A percentile compares a stretch with the other conserved stretches of the same genome.
These are phyloP conservation scores for Phytophthora lateralis DNA, from an alignment of 352 stramenopile genomes.

Conservation along the genomic window DNA sequence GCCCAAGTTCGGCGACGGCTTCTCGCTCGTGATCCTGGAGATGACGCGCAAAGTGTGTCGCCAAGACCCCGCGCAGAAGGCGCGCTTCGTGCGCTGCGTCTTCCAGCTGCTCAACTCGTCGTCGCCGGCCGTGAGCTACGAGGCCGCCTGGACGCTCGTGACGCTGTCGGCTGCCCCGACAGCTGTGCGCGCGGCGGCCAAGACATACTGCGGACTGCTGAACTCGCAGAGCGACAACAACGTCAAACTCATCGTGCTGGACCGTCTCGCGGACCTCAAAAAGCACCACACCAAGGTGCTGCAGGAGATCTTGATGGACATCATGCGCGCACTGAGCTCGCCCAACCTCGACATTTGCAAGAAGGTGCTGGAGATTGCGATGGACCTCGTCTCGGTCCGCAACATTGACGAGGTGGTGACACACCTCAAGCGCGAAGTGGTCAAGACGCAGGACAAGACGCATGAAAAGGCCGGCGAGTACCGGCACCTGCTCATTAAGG, in stretches of 20 bases:
- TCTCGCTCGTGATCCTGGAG: slow-evolving; percentile 99
- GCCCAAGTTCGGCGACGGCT: slow-evolving; percentile 96
- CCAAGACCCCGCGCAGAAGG: slow-evolving; percentile 97
- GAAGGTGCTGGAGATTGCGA: slow-evolving; percentile 98
- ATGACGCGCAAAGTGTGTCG: slow-evolving; percentile 98
- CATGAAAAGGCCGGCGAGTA: slow-evolving; percentile 97
- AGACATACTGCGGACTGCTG: slow-evolving; percentile 97
- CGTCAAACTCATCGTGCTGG: slow-evolving; percentile 99
- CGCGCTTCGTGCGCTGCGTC: slow-evolving; percentile 98
- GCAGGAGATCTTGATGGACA: slow-evolving; percentile 99
- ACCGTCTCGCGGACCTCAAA: slow-evolving; percentile 97
- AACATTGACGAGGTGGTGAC: slow-evolving; percentile 98
- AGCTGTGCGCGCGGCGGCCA: slow-evolving; percentile 95
- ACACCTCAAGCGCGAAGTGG: slow-evolving; percentile 90
- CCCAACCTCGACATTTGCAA: slow-evolving; percentile 99
- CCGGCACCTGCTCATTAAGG: slow-evolving; percentile 97
- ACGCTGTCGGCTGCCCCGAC: slow-evolving; percentile 98
- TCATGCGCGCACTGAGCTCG: slow-evolving; percentile 96
- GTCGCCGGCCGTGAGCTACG: slow-evolving; percentile 95
- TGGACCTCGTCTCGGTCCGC: slow-evolving; percentile 96
- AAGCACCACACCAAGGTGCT: slow-evolving; percentile 97
- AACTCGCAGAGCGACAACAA: slow-evolving; percentile 99
- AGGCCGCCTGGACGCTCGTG: slow-evolving; percentile 99
- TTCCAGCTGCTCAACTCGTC: slow-evolving; percentile 97
- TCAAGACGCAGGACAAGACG: slow-evolving; percentile 89